Evolutionary conservation across 495 filamentous ascomycete species (phyloP), one percentile per base, ranked within the genome.

Genomic region (Talaromyces proteolyticus): DNA sequence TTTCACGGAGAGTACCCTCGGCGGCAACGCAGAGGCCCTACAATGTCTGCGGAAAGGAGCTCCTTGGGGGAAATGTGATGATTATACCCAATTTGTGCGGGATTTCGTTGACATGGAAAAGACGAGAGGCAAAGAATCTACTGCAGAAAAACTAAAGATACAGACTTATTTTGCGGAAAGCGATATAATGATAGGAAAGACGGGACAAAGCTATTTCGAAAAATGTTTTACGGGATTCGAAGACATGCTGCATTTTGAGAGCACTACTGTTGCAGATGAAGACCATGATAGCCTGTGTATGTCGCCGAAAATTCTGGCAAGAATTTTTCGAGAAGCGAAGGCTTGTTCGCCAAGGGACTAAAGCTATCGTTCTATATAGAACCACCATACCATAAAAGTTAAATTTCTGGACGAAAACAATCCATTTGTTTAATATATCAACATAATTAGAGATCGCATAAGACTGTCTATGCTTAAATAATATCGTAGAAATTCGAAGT

Each of bases 11-110:
- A 52, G 57, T 14, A 63, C 64, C 1, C 53, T 55, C 10, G 66
- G 66, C 0, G 58, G 65, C 2, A 68, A 69, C 49, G 57, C 54
- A 14, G 66, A 69, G 56, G 65, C 66, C 7, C 11, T 68, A 26
- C 57, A 60, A 24, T 62, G 57, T 53, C 46, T 69, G 3, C 52
- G 61, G 16, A 69, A 68, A 37, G 53, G 42, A 6, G 45, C 37
- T 16, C 37, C 47, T 5, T 69, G 66, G 66, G 63, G 59, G 0
- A 50, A 45, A 16, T 65, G 57, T 42, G 57, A 57, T 16, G 61
- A 69, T 34, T 69, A 69, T 57, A 52, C 24, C 17, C 23, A 26
- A 2, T 69, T 51, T 50, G 55, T 56, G 24, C 37, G 23, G 17
- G 51, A 40, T n/a, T 17, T 69, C 23, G 54, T 37, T 19, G 46